phyloP scores from a whole-genome alignment of 139 green algal species.

The Choricystis sp. region DNA sequence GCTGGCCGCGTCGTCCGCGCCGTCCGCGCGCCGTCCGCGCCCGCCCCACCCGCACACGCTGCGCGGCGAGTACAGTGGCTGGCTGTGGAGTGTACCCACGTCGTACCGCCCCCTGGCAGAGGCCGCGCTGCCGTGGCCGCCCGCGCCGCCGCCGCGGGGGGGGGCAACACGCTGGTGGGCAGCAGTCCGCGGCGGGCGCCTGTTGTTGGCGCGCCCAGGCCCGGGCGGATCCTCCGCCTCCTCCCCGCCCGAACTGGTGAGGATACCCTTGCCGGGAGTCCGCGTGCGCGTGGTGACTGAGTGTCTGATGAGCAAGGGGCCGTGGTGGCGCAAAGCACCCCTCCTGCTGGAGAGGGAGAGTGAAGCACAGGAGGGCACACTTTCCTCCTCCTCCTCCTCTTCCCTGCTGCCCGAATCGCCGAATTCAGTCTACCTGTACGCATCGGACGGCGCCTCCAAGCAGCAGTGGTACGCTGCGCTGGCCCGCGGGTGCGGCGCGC shows the following conservation, averaged over 20 bases:
- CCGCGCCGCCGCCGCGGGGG: no score
- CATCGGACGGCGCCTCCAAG: not conserved
- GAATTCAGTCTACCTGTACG: not conserved
- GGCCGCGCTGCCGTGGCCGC: not conserved
- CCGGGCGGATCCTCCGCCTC: no score
- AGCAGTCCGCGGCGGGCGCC: not conserved
- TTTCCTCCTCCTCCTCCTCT: no score
- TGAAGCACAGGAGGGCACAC: no score
- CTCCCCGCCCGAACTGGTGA: not conserved
- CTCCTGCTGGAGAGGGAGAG: not conserved
- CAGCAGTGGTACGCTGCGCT: not conserved
- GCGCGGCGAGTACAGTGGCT: not conserved
- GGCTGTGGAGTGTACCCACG: not conserved
- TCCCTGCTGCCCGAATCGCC: no score
- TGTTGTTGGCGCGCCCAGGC: not conserved
- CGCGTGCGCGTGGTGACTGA: not conserved
- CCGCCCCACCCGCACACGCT: not conserved
- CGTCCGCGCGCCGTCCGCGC: no score
- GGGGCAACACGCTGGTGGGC: not conserved
- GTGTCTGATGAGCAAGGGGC: not conserved
- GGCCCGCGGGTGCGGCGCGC: no score
- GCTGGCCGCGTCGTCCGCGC: no score
- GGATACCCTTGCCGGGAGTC: not conserved
- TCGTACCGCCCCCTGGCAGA: not conserved
- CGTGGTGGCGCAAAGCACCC: not conserved